Conservation (phyloP, 768 basidiomycete species). For the Boletus huronensis region DNA sequence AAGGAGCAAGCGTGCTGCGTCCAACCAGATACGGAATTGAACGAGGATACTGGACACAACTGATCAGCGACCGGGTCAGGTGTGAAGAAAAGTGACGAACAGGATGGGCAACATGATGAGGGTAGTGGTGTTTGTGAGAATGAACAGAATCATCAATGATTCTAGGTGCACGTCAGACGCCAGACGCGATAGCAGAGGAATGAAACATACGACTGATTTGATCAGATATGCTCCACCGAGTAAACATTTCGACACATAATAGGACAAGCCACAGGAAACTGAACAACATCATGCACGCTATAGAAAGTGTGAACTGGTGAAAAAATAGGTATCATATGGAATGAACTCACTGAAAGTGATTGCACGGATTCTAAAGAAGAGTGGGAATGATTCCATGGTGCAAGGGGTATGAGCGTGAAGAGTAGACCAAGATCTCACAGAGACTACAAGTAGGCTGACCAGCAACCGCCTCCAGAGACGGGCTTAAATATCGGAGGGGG, state of each 20-base stretch:
- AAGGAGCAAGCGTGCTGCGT: conserved; percentile 47
- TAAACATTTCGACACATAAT: conserved; percentile 43
- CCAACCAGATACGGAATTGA: conserved; percentile 51
- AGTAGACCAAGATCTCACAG: conserved; percentile 14
- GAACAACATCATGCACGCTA: conserved; percentile 43
- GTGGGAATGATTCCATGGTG: conserved; percentile 30
- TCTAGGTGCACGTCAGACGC: conserved; percentile 6
- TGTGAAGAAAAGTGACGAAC: conserved; percentile 30
- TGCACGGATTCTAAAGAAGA: conserved; percentile 31
- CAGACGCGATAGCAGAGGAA: background rate
- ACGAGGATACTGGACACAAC: conserved; percentile 38
- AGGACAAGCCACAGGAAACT: conserved; percentile 49
- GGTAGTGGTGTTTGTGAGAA: conserved; percentile 39
- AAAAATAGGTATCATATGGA: background rate
- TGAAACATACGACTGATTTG: conserved; percentile 41
- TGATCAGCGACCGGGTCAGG: background rate
- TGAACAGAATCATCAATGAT: conserved; percentile 44
- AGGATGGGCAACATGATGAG: conserved; percentile 41
- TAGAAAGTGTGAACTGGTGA: background rate
- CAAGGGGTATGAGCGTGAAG: background rate
- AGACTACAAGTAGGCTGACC: conserved; percentile 16
- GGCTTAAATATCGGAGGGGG: conserved; percentile 6
- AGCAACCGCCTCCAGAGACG: conserved; percentile 21
- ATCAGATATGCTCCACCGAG: conserved; percentile 46
- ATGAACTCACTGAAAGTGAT: conserved; percentile 28